Evolutionary conservation across 352 stramenopile genomes (phyloP), one percentile per base, ranked within the genome.

Genomic region (Phytophthora macrochlamydospora): DNA sequence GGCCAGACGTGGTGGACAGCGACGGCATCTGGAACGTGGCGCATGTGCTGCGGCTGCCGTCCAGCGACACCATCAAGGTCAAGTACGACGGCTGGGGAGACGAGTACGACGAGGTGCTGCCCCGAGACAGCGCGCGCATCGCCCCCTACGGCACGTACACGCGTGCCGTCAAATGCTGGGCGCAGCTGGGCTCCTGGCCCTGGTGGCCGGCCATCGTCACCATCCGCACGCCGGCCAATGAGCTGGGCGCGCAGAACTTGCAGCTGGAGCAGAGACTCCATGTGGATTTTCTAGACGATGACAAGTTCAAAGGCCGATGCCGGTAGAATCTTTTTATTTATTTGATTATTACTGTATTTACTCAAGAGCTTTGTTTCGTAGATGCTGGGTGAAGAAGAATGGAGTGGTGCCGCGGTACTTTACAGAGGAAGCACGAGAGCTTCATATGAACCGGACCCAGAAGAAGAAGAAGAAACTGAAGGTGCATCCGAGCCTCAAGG

Each of bases 111-210:
- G 82, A 93, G 44, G 51, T 79, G 31, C 55, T 93, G 31, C 28
- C 32, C 12, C 62, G 82, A 35, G 67, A 84, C 52, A 81, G 79
- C 43, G 61, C 69, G 9, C 78, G 83, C n/a, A 73, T 93, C 28
- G 79, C 84, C 5, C 84, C 82, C 42, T 89, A 83, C 59, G 73
- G 87, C 56, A 90, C 79, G 43, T 88, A 85, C 73, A 93, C 82
- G 49, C 85, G 75, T 75, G 65, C 74, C 4, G 81, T 91, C 54
- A 91, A 91, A 63, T 90, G 82, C 55, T 93, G 84, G 84, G 79
- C 75, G 44, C 88, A 90, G 61, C 84, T 89, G 48, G 69, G 72
- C 46, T 87, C 87, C 44, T 93, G 79, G 79, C 84, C 82, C 8
- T 90, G 70, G 71, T 93, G 84, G 84, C 80, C 84, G 9, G 78